phyloP scores from a whole-genome alignment of 331 rosid genomes.

The Malus hybrid region DNA sequence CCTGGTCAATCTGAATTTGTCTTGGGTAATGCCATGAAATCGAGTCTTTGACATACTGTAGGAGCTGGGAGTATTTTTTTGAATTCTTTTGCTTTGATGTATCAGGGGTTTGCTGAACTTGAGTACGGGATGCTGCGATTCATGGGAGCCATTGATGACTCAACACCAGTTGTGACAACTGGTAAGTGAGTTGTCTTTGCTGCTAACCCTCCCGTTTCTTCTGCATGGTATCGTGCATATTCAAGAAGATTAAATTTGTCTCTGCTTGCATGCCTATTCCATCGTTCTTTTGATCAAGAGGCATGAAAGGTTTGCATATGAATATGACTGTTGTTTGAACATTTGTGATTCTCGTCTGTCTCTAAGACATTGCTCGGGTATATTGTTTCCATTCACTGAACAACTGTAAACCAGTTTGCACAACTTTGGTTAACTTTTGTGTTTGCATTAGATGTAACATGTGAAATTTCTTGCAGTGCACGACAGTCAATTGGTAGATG shows the following conservation, averaged over 20 bases:
- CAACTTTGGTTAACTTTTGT: neutral
- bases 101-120: constrained; percentile 88
- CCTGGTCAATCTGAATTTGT: neutral
- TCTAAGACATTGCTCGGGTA: neutral
- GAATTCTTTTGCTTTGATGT: neutral
- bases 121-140: constrained; percentile 90
- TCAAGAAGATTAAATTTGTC: neutral
- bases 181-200: constrained; percentile 32
- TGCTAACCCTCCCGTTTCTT: neutral
- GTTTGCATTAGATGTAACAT: neutral
- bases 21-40: neutral
- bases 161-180: constrained; percentile 74
- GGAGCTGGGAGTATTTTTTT: neutral
- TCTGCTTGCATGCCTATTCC: neutral
- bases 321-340: neutral
- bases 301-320: neutral
- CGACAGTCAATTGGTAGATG: constrained; percentile 83
- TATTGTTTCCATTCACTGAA: neutral
- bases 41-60: neutral
- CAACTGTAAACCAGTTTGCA: neutral
- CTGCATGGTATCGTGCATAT: neutral
- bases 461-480: constrained; percentile 50
- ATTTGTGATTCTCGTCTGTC: neutral
- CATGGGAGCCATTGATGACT: constrained; percentile 81
- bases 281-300: neutral